Base-by-base conservation (phyloP, 495 filamentous ascomycete genomes). In the Hypoxylon cercidicola region DNA sequence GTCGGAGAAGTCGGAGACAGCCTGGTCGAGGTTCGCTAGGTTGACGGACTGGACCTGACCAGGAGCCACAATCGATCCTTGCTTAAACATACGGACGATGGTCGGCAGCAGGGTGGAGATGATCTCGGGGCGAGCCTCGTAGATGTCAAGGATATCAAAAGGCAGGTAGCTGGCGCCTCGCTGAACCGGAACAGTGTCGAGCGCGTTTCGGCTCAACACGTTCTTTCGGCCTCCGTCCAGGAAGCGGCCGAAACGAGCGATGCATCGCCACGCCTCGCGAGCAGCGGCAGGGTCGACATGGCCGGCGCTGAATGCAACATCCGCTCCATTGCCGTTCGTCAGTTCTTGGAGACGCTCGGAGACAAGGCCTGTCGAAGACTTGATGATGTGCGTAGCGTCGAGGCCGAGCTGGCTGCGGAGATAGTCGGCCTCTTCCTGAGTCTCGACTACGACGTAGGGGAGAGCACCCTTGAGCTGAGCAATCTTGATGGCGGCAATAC, bases 201-300 rank as follows among this genome's bases (percentile, higher is more conserved):
- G 55, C 1, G 55, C 54, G 21, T 48, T 60, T 19, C 62, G 51
- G 28, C 44, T 28, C 16, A 68, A 25, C 16, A 56, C 75, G 68
- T 87, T 81, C 6, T 73, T 75, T 46, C 79, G 80, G 1, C 82
- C 81, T 47, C 85, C 75, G 52, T 87, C 83, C 13, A 87, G 59
- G 44, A 87, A 86, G 8, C 82, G 72, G 7, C 84, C 84, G 41
- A 83, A 83, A 0, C 71, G 73, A 0, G 81, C 79, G 18, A 85
- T 68, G 50, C 77, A 81, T 11, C 68, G 64, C 68, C 68, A 71
- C 1, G 68, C 64, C 60, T 71, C 68, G 10, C 60, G 63, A 1
- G 60, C 55, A 20, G 21, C 50, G 21, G 12, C 37, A 5, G 54
- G 58, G 43, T 72, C 65, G 2, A 72, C 69, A 11, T 35, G 13